Percentiles rank a stretch among this genome's conserved stretches.
Evolutionary conservation across 1,284 basidiomycete species (phyloP).

Genomic region (Cutaneotrichosporon sp.): DNA sequence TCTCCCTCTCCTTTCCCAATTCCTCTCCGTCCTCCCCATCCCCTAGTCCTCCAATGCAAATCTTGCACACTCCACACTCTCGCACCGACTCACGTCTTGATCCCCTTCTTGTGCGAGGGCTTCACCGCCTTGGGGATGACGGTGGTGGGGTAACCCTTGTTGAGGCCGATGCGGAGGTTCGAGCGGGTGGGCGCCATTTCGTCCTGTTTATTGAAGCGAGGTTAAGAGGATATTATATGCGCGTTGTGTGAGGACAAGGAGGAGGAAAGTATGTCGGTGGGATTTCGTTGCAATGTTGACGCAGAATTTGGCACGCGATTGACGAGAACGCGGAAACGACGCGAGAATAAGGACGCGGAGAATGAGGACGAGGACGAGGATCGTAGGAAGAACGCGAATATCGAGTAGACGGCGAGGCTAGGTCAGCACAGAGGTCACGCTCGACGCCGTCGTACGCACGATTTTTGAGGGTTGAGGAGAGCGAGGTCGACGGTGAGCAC

Average conservation of each 20-base stretch:
- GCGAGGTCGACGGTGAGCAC: conserved; percentile 4
- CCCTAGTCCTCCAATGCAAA: not conserved
- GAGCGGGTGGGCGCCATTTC: conserved; percentile 24
- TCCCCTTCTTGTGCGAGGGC: conserved; percentile 91
- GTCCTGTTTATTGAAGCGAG: conserved; percentile 7
- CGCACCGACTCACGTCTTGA: conserved; percentile 56
- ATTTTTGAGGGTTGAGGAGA: conserved; percentile 22
- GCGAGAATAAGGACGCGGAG: not conserved
- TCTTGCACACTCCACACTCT: not conserved
- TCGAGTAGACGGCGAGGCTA: conserved; percentile 4
- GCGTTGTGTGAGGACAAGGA: not conserved
- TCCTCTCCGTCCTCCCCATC: not conserved
- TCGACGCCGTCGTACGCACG: conserved; percentile 10
- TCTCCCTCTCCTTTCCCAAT: not conserved
- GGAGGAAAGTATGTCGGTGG: not conserved
- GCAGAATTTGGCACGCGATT: not conserved
- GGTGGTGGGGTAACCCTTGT: conserved; percentile 92
- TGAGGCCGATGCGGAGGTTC: conserved; percentile 89
- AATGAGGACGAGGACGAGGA: not conserved
- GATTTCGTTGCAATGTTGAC: not conserved
- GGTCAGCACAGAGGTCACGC: conserved; percentile 15
- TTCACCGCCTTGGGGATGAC: conserved; percentile 73
- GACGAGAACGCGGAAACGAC: not conserved
- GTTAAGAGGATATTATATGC: not conserved
- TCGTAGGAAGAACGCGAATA: not conserved